Evolutionary conservation across 225 moss, liverwort and hornwort species (phyloP).

Genomic region (Climacium dendroides): DNA sequence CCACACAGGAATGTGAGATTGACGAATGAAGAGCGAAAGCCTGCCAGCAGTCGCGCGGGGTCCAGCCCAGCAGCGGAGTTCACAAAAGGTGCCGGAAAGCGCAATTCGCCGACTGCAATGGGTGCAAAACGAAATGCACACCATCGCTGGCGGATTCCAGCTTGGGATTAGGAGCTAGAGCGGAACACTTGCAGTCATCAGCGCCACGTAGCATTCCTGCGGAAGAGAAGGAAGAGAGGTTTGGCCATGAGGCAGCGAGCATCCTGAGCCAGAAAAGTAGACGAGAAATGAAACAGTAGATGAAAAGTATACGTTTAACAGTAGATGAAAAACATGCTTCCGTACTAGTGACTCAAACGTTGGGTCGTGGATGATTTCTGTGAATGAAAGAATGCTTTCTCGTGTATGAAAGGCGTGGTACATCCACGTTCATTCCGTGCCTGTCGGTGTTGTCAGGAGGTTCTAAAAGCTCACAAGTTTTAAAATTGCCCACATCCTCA

Average conservation of each 20-base stretch:
- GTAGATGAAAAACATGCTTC: not conserved
- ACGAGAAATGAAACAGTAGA: not conserved
- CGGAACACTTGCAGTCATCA: not conserved
- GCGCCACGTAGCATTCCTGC: not conserved
- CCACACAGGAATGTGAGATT: not conserved
- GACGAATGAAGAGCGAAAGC: not conserved
- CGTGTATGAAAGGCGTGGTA: not conserved
- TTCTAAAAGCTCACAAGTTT: too few species aligned
- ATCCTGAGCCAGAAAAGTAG: not conserved
- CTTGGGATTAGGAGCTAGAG: not conserved
- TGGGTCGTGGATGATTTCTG: not conserved
- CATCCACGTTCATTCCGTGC: not conserved
- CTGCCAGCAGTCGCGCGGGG: not conserved
- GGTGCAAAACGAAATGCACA: conserved; percentile 8
- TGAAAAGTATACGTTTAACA: not conserved
- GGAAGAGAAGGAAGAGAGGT: not conserved
- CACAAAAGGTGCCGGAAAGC: not conserved
- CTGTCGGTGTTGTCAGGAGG: not conserved
- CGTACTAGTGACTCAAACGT: not conserved
- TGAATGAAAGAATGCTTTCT: too few species aligned
- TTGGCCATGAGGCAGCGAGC: not conserved
- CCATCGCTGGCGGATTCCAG: not conserved
- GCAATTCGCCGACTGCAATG: conserved; percentile 1
- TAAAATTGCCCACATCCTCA: too few species aligned
- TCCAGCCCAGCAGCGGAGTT: not conserved